Conservation (phyloP, 495 filamentous ascomycete species). For the Hypoxylon trugodes region DNA sequence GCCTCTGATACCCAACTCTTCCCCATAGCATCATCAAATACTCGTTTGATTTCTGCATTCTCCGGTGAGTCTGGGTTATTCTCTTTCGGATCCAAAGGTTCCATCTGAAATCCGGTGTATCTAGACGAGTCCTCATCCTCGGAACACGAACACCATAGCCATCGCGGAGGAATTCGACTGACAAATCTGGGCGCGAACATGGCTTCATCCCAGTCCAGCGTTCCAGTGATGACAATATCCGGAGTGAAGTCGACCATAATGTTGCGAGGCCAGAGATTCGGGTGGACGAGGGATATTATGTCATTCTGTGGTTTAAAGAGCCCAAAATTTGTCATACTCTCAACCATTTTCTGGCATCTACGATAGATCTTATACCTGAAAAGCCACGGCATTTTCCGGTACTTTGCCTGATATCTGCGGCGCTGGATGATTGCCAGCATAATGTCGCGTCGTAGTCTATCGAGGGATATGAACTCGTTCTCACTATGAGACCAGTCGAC, state of each 20-base stretch:
- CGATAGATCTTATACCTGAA: not conserved
- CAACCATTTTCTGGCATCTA: not conserved
- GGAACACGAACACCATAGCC: conserved; percentile 19
- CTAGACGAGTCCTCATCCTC: not conserved
- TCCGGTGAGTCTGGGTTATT: not conserved
- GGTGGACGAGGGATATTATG: conserved; percentile 9
- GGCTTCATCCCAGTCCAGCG: conserved; percentile 20
- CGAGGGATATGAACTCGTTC: not conserved
- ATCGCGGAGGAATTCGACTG: not conserved
- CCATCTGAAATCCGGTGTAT: not conserved
- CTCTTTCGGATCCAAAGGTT: not conserved
- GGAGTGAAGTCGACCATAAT: conserved; percentile 26
- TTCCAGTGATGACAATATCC: conserved; percentile 13
- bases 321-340: conserved; percentile 2
- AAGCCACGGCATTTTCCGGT: not conserved
- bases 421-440: not conserved
- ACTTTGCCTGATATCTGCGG: not conserved
- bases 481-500: not conserved
- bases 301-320: not conserved
- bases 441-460: not conserved
- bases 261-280: conserved; percentile 23
- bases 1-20: conserved; percentile 15
- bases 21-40: conserved; percentile 8
- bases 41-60: conserved; percentile 9
- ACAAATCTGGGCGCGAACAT: conserved; percentile 10